These are phyloP conservation scores for Cyberlindnera saturnus DNA, from an alignment of 805 yeast genomes.

Conservation along the genomic window DNA sequence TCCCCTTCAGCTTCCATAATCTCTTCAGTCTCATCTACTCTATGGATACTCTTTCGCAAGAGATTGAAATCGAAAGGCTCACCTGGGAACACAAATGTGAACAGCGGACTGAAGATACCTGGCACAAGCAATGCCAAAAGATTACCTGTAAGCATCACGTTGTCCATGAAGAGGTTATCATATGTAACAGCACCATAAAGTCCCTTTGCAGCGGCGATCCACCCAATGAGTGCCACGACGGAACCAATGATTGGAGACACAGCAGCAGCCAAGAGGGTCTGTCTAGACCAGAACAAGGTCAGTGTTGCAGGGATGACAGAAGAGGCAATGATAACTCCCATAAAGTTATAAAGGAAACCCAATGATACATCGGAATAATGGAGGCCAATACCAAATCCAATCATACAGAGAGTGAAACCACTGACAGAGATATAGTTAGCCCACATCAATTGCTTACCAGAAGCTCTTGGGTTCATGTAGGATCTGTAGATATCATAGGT, in stretches of 20 bases:
- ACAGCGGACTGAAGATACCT: slow-evolving; percentile 53
- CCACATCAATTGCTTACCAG: slow-evolving; percentile 63
- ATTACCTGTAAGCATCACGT: slow-evolving; percentile 88
- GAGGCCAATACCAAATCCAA: slow-evolving; percentile 78
- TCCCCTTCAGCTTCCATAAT: slow-evolving; percentile 38
- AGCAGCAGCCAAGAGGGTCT: slow-evolving; percentile 64
- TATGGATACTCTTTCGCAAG: slow-evolving; percentile 46
- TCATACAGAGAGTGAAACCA: slow-evolving; percentile 53
- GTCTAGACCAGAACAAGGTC: slow-evolving; percentile 57
- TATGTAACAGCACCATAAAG: slow-evolving; percentile 38
- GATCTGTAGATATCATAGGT: slow-evolving; percentile 83
- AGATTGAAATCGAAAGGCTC: slow-evolving; percentile 71
- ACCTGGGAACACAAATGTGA: slow-evolving; percentile 63
- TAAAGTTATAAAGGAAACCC: slow-evolving; percentile 82
- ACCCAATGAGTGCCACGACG: slow-evolving; percentile 61
- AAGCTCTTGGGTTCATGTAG: slow-evolving; percentile 73
- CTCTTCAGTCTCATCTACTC: slow-evolving; percentile 71
- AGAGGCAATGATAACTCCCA: slow-evolving; percentile 86
- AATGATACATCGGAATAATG: slow-evolving; percentile 76
- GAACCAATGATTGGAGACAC: slow-evolving; percentile 78
- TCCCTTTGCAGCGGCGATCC: slow-evolving; percentile 49
- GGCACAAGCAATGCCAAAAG: slow-evolving; percentile 79
- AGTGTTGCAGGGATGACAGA: slow-evolving; percentile 76
- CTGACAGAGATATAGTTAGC: slow-evolving; percentile 20
- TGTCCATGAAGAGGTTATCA: slow-evolving; percentile 66